Percentiles rank a stretch among this genome's conserved stretches.
Evolutionary conservation across 176 grass and related monocot species (phyloP).

Genomic region (Eleusine indica): DNA sequence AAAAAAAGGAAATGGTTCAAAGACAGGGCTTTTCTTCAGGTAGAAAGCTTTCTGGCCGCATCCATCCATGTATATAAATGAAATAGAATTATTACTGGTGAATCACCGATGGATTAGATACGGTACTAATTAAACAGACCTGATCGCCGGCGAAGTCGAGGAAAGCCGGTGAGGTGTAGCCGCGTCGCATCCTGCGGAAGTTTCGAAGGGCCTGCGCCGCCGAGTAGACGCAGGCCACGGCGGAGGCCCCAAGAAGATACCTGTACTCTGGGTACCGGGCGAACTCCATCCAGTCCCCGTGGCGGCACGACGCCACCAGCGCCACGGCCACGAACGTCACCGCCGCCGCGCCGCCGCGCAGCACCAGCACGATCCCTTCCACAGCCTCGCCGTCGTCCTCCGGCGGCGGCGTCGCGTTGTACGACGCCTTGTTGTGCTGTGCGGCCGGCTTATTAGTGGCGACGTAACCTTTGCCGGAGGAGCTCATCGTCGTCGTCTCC

Average conservation of each 20-base stretch:
- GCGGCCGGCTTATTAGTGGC: too few relatives aligned
- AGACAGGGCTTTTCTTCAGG: too few relatives aligned
- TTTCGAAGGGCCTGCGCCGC: constrained; percentile 44
- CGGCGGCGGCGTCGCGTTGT: neutral
- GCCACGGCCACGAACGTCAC: constrained; percentile 54
- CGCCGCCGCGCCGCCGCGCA: constrained; percentile 49
- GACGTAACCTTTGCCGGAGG: neutral
- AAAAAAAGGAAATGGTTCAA: too few relatives aligned
- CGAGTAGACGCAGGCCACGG: constrained; percentile 53
- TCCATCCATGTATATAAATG: too few relatives aligned
- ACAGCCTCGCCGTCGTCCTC: constrained; percentile 23
- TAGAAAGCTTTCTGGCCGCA: too few relatives aligned
- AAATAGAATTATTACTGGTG: too few relatives aligned
- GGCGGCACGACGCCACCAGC: constrained; percentile 67
- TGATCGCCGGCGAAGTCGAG: constrained; percentile 76
- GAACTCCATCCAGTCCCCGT: constrained; percentile 86
- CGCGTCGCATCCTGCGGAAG: constrained; percentile 16
- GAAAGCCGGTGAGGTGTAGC: constrained; percentile 7
- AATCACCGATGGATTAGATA: too few relatives aligned
- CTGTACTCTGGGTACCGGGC: constrained; percentile 70
- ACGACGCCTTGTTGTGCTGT: neutral
- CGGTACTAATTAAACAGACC: constrained; percentile 24
- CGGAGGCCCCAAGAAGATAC: constrained; percentile 51
- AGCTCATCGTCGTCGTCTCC: neutral
- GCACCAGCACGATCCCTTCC: constrained; percentile 37